Base-by-base conservation (phyloP, 371 early-diverging fungal genomes). In the Cokeromyces recurvatus region DNA sequence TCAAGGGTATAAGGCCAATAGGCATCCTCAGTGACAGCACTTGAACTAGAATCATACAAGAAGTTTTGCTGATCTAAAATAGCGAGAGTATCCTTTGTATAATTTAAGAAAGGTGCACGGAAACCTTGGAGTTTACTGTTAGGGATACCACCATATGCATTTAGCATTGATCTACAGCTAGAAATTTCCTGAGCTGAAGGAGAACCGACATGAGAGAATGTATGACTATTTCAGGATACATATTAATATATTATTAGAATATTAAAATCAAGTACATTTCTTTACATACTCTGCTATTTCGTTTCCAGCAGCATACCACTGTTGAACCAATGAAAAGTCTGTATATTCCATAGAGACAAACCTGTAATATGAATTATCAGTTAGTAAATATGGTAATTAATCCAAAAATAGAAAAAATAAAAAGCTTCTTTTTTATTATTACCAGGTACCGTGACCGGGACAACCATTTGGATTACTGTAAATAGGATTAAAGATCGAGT, bases 1-100 rank as follows among this genome's bases (percentile, higher is more conserved):
- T 87, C 86, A 19, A 87, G 54, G 0, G 86, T 87, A 57, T 87
- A 87, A 2, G 87, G 87, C 84, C 85, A 87, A 46, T 64, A 75
- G 1, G 62, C 57, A 47, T 78, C 77, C 1, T 59, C 57, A 11
- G 54, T 53, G 0, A 63, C 49, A 1, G 84, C 81, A n/a, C 77
- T 65, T 12, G 79, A 66, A 27, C 80, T 79, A 0, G 84, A 80
- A 35, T 87, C 88, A 46, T 85, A 87, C 17, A 44, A 34, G 51
- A 85, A 81, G 2, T 77, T 74, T 55, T 77, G 77, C 38, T 77
- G 65, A 2, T 53, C 62, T 2, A 85, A 38, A 14, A 51, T 58
- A 2, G 64, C 53, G 14, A 86, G 57, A 5, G 82, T 75, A 1
- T 67, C 64, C 25, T 64, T 51, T 14, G 79, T 70, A 39, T 79